Percentiles rank a stretch among this genome's conserved stretches.
Conservation (phyloP, 1,284 basidiomycete genomes). For the Apiotrichum sp. region DNA sequence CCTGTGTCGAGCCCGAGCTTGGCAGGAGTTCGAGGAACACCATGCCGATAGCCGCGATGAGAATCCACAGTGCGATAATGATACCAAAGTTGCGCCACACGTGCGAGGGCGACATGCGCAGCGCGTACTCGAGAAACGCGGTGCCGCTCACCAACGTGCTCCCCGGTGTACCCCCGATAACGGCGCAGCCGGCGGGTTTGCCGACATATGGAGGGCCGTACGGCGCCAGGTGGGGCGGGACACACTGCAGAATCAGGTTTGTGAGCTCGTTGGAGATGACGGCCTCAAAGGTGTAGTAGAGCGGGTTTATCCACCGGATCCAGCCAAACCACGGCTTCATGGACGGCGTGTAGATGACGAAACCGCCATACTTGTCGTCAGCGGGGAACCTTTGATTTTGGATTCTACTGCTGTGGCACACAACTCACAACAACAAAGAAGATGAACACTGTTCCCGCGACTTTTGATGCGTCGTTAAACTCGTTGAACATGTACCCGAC, state of each 20-base stretch:
- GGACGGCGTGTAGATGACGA: slow-evolving; percentile 21
- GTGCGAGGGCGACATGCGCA: slow-evolving; percentile 39
- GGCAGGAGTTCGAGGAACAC: slow-evolving; percentile 11
- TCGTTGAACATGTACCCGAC: slow-evolving; percentile 33
- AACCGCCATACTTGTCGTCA: neutral
- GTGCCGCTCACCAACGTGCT: slow-evolving; percentile 5
- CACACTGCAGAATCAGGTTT: slow-evolving; percentile 39
- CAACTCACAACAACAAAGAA: slow-evolving; percentile 18
- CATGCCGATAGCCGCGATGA: slow-evolving; percentile 13
- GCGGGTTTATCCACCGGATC: slow-evolving; percentile 21
- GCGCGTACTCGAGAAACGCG: slow-evolving; percentile 46
- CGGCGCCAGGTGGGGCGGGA: slow-evolving; percentile 41
- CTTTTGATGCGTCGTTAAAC: slow-evolving; percentile 37
- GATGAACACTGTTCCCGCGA: slow-evolving; percentile 32
- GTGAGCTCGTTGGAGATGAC: slow-evolving; percentile 47
- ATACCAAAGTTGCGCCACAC: slow-evolving; percentile 50
- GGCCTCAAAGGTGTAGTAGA: slow-evolving; percentile 32
- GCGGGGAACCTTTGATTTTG: neutral
- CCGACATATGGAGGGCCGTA: slow-evolving; percentile 39
- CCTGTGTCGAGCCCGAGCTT: slow-evolving; percentile 29
- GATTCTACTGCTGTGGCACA: too few species aligned
- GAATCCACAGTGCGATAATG: slow-evolving; percentile 38
- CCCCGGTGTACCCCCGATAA: slow-evolving; percentile 36
- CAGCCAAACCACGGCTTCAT: slow-evolving; percentile 30
- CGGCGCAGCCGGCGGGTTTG: slow-evolving; percentile 32